Evolutionary conservation across 768 basidiomycete genomes (phyloP), one percentile per base, ranked within the genome.

Genomic region (Tulasnella sp.): DNA sequence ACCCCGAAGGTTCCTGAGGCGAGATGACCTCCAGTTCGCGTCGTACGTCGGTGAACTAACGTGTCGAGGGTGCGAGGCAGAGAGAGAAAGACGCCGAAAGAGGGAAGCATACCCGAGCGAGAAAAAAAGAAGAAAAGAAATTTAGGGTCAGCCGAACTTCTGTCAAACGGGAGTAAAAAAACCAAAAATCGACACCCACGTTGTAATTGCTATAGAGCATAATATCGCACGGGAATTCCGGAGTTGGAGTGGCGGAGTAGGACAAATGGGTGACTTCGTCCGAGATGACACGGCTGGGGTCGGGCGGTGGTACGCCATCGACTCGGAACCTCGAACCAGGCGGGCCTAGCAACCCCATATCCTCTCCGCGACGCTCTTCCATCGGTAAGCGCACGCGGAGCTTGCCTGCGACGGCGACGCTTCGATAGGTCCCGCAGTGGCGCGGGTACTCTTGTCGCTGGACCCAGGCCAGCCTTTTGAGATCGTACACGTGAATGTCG

Each of bases 151-250:
- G 42, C 77, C 23, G 74, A 75, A 74, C 71, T 61, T 61, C 29
- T 26, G 5, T n/a, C 11, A 3, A 48, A 40, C 39, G 29, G 5
- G 44, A 35, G 35, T 35, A 35, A 35, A 35, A 35, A 35, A 5
- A 35, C 2, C 5, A 35, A 77, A 39, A 57, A 29, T 26, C 72
- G 48, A 48, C 73, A 85, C 91, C 81, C 81, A 94, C 93, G 85
- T 98, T 98, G 86, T 96, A 98, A 83, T 99, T 99, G 82, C 94
- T 95, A 84, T 96, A 99, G 37, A 97, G 86, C 84, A 90, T 93
- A 40, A 98, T 93, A 81, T 98, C 93, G 81, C 90, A 91, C 10
- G 94, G 94, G 81, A 90, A 89, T 78, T 94, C 91, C 79, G 90
- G 90, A 3, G 87, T 91, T 13, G 93, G 91, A 2, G 86, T 82